Base-by-base conservation (phyloP, 2,329 filamentous ascomycete genomes). In the Cladophialophora exuberans region DNA sequence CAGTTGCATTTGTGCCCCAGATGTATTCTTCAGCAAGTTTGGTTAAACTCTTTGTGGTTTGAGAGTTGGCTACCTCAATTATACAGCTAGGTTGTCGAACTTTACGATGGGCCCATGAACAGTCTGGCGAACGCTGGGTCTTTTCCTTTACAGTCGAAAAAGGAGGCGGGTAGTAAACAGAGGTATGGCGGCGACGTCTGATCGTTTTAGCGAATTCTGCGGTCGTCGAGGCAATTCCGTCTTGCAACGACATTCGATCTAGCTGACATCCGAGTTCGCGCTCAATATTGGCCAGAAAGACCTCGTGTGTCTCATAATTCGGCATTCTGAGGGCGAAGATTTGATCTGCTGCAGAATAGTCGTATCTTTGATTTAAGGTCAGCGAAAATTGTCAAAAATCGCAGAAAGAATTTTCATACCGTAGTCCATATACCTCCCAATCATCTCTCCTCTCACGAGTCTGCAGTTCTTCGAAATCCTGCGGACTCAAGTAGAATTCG, bases 401-500 rank as follows among this genome's bases (percentile, higher is more conserved):
- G 15, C 38, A 18, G 38, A 41, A 41, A 41, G 38, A 41, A 11
- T 18, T 22, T 33, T 41, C 5, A 41, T 41, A 41, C 38, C 38
- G 38, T 18, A 41, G 38, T 41, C 15, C 20, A 13, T 20, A 5
- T 20, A 41, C 38, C 38, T 41, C 38, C 13, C 15, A 41, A 13
- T 41, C 38, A 18, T 41, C 20, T 41, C 38, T 41, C 38, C 38
- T 41, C 38, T 20, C 38, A 41, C 20, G 38, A 18, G 38, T 7
- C 38, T 41, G 38, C 38, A 41, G 38, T 22, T 41, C 38, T 41
- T 41, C 38, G 38, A 41, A 41, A 41, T 41, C 38, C 38, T 41
- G 38, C 10, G 38, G 38, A 41, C 38, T 41, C 38, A 41, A 20
- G 38, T 10, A 20, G 38, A 41, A 41, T 41, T 41, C 38, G 15